Conservation (phyloP, 1,284 basidiomycete species). For the Retiboletus fuscus region DNA sequence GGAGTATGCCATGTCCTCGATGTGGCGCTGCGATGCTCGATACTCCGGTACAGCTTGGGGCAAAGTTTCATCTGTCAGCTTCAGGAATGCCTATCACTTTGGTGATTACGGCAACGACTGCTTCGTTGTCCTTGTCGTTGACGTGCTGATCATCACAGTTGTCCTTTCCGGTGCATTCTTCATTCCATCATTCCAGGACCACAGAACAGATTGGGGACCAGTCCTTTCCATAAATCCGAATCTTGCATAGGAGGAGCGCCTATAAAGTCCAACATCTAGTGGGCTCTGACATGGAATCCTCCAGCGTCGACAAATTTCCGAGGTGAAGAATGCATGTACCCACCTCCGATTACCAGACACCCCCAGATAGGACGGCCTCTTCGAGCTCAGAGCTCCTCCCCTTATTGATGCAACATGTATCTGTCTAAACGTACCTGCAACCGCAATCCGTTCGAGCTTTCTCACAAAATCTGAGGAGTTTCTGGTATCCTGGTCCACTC, state of each 20-base stretch:
- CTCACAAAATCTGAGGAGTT: constrained; percentile 42
- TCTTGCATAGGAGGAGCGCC: constrained; percentile 42
- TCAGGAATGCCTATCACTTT: constrained; percentile 41
- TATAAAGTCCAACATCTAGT: constrained; percentile 39
- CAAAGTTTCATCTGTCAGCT: constrained; percentile 38
- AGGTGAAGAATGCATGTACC: constrained; percentile 43
- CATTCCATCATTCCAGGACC: constrained; percentile 30
- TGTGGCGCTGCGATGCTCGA: constrained; percentile 26
- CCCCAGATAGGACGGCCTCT: constrained; percentile 26
- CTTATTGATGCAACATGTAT: constrained; percentile 48
- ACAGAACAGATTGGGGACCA: constrained; percentile 43
- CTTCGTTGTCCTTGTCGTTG: constrained; percentile 44
- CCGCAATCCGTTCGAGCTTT: constrained; percentile 42
- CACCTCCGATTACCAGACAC: constrained; percentile 42
- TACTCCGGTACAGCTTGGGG: constrained; percentile 38
- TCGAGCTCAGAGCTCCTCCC: constrained; percentile 38
- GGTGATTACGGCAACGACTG: constrained; percentile 29
- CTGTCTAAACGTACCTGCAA: constrained; percentile 47
- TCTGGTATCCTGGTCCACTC: constrained; percentile 45
- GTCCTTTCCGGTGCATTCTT: constrained; percentile 31
- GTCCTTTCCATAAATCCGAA: constrained; percentile 44
- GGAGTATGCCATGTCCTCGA: constrained; percentile 44
- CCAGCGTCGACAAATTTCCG: constrained; percentile 27
- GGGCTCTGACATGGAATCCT: no score
- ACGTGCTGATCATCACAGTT: constrained; percentile 33